Base-by-base conservation (phyloP, 2,329 filamentous ascomycete species). In the Botryotinia narcissicola region DNA sequence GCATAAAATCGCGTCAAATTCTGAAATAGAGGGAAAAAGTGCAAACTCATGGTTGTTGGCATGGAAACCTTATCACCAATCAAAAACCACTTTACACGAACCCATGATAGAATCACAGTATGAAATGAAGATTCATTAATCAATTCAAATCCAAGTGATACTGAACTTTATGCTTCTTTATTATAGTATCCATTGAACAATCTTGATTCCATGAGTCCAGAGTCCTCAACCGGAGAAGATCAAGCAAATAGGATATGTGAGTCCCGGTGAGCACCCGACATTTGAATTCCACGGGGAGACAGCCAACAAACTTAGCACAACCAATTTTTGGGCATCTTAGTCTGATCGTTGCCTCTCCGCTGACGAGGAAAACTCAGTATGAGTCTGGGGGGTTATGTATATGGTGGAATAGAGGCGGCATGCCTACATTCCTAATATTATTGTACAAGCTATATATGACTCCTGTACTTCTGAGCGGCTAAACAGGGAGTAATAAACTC, bases 11-110 rank as follows among this genome's bases (percentile, higher is more conserved):
- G 61, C 70, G 70, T 71, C 46, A 42, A 44, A 48, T 57, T 62
- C 29, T 18, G 29, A 9, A 51, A 10, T 22, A 59, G 6, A 57
- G 25, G 48, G n/a, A 57, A 54, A 67, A 54, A 40, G 48, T 25
- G 35, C 46, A 60, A 72, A 72, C 68, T 59, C n/a, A 32, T 37
- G 18, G 32, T 68, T 37, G 71, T 72, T 72, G 71, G n/a, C 62
- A 68, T 60, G 71, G 71, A 64, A 72, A 72, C 61, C 18, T 64
- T 63, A 71, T 71, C 69, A 51, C 69, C 59, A 63, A 71, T 63
- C 32, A 71, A 68, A 74, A 61, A 62, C 60, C 73, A 61, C 71
- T 54, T 62, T 62, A 67, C 73, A 68, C 59, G 59, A 73, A n/a
- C 37, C 46, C 64, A 68, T 37, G 16, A 46, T 44, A 40, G n/a